Evolutionary conservation across 805 yeast genomes (phyloP), one percentile per base, ranked within the genome.

Genomic region (Monosporozyma unispora): DNA sequence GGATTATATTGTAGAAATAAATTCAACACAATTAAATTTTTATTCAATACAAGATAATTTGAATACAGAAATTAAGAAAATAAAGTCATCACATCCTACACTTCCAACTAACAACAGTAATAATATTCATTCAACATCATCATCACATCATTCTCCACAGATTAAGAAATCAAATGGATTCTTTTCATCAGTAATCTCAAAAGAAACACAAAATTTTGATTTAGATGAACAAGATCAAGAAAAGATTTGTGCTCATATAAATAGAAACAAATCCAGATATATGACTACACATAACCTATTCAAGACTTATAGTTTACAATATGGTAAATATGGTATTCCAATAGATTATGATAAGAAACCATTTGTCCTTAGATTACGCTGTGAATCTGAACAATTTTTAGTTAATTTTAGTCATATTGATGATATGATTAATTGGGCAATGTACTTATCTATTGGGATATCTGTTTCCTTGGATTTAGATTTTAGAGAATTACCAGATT

Each of bases 1-100:
- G 56, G 70, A 75, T 41, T 75, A 76, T 42, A 71, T 84, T 21
- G 72, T 87, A 64, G 95, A 85, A 59, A 70, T 90, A 46, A 88
- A 90, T 70, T 86, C 91, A 18, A 90, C 97, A 1, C 96, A 87
- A 67, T 69, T 90, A 33, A 85, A 85, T 64, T 70, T 90, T 48
- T 86, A 84, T 63, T 58, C 66, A 16, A 70, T 72, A 12, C 77
- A 72, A 35, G 54, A 66, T 4, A 57, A 64, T 1, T 50, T 67
- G 42, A 59, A 68, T 6, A 53, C 60, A 16, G 54, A 54, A 25
- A 65, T 67, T 28, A 61, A 59, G 43, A 61, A 64, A 51, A 63
- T 58, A 40, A 23, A 45, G n/a, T 48, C 58, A 21, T 57, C 59
- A 51, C 62, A 67, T 25, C 25, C n/a, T 12, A 59, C n/a, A n/a